Evolutionary conservation across 202 grass and related monocot genomes (phyloP).

Genomic region (Bolboschoenoplectus hybrid): DNA sequence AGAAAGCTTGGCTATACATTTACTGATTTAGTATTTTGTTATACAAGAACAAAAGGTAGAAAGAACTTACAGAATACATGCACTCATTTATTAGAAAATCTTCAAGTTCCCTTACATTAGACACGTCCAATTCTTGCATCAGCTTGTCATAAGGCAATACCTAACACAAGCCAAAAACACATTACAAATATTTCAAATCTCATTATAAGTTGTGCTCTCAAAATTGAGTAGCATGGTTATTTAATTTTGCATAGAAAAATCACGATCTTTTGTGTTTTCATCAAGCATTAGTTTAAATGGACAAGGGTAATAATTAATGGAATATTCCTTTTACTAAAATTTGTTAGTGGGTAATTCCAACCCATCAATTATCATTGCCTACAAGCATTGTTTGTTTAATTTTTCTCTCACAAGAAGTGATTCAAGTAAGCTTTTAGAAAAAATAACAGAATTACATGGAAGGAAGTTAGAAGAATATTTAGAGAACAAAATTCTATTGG

Average conservation of each 20-base stretch:
- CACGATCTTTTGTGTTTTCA: neutral
- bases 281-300: neutral
- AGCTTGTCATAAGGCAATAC: constrained; percentile 91
- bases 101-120: constrained; percentile 96
- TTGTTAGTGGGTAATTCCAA: neutral
- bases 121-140: constrained; percentile 97
- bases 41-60: constrained; percentile 25
- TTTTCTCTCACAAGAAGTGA: neutral
- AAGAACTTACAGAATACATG: constrained; percentile 94
- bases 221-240: neutral
- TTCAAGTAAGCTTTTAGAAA: neutral
- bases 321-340: neutral
- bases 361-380: neutral
- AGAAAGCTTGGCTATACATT: neutral
- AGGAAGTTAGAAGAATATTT: neutral
- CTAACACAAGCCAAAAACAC: constrained; percentile 43
- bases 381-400: constrained; percentile 6
- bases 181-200: constrained; percentile 10
- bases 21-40: neutral
- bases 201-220: neutral
- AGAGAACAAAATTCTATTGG: neutral
- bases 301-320: constrained; percentile 14
- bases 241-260: neutral
- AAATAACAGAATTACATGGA: neutral
- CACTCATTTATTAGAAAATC: constrained; percentile 99